Conservation (phyloP, 768 basidiomycete genomes). For the Boletus subparvulus region DNA sequence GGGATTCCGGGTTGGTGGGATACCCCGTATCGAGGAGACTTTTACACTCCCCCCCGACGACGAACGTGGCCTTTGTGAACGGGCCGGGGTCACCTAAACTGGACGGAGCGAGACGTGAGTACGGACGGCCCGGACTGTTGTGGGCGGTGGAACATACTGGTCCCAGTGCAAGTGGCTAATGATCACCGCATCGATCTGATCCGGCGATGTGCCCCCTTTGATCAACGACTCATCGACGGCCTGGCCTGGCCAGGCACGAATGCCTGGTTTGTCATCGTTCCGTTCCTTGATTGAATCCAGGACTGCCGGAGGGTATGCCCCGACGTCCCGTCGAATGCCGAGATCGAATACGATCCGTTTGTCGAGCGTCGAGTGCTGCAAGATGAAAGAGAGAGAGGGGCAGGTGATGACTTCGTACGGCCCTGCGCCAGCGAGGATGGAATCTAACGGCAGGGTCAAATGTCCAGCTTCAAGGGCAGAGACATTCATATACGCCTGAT, state of each 20-base stretch:
- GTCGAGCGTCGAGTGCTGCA: slow-evolving; percentile 43
- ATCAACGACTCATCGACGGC: slow-evolving; percentile 45
- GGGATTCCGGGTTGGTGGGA: slow-evolving; percentile 38
- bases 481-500: too few species aligned
- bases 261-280: too few species aligned
- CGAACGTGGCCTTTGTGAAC: slow-evolving; percentile 45
- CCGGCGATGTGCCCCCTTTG: slow-evolving; percentile 46
- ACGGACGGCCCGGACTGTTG: not conserved
- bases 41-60: slow-evolving; percentile 43
- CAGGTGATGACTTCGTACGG: not conserved
- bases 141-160: slow-evolving; percentile 14
- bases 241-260: slow-evolving; percentile 6
- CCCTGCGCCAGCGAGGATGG: too few species aligned
- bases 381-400: slow-evolving; percentile 36
- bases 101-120: not conserved
- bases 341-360: slow-evolving; percentile 53
- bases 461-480: too few species aligned
- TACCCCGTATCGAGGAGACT: slow-evolving; percentile 38
- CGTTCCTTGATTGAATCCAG: slow-evolving; percentile 20
- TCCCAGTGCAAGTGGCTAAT: slow-evolving; percentile 56
- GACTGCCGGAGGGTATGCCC: slow-evolving; percentile 37
- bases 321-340: slow-evolving; percentile 35
- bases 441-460: too few species aligned
- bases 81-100: slow-evolving; percentile 42
- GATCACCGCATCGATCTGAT: slow-evolving; percentile 43